phyloP scores from a whole-genome alignment of 352 stramenopile genomes.

The Globisporangium cylindrosporum region DNA sequence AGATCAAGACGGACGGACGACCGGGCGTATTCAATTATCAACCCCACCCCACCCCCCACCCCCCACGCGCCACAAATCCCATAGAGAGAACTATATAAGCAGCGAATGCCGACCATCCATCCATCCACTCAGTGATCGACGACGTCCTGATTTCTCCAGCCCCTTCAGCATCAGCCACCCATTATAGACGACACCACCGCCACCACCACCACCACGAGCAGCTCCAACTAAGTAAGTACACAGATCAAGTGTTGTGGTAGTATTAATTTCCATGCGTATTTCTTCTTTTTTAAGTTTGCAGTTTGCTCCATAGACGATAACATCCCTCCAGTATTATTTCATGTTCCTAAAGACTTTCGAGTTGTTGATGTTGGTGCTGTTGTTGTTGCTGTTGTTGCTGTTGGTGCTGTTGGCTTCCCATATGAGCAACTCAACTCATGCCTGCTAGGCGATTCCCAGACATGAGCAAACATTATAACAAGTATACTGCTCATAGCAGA shows the following conservation, averaged over 20 bases:
- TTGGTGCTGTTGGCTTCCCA: no score
- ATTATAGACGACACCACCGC: slow-evolving; percentile 11
- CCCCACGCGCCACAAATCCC: background rate
- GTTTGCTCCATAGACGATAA: slow-evolving; percentile 4
- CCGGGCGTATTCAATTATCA: slow-evolving; percentile 14
- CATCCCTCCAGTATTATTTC: background rate
- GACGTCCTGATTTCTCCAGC: slow-evolving; percentile 10
- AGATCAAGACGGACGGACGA: background rate
- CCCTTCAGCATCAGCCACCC: background rate
- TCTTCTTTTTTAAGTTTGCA: background rate
- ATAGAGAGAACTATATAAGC: slow-evolving; percentile 10
- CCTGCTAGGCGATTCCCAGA: background rate
- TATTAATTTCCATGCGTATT: slow-evolving; percentile 4
- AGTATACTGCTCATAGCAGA: background rate
- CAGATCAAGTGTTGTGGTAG: slow-evolving; percentile 6
- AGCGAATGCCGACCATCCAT: background rate
- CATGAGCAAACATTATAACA: background rate
- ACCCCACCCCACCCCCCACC: background rate
- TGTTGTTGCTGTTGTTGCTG: no score
- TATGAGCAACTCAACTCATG: no score
- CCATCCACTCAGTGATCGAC: background rate
- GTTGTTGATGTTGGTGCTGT: no score
- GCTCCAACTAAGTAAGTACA: background rate
- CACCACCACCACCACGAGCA: background rate
- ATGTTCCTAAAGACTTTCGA: background rate